Evolutionary conservation across 768 basidiomycete genomes (phyloP), one percentile per base, ranked within the genome.

Genomic region (Hebeloma cylindrosporum): DNA sequence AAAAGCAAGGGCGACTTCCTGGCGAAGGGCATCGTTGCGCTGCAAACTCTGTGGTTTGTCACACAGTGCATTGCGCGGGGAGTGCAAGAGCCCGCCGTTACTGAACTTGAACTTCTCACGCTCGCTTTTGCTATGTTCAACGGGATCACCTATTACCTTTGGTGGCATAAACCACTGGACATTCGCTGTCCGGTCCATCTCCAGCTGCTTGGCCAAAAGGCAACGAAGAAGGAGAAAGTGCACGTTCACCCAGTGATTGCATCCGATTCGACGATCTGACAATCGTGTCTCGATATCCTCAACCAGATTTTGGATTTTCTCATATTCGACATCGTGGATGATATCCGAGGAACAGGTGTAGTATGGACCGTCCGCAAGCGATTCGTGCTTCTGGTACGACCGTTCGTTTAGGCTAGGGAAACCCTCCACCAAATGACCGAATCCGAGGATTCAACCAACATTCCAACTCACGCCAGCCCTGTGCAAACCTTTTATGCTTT

Each of bases 81-180:
- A 11, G 26, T 18, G 1, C 40, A 56, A 23, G 29, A 43, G 11
- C 56, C 69, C 3, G 48, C 59, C 3, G 21, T 65, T 14, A 66
- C 63, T 3, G 56, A 62, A 23, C 57, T 71, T 8, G 67, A 73
- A 44, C 46, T 68, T 17, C 43, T 60, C 13, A 70, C 70, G 1
- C 17, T 68, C 23, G 63, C 62, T 1, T 65, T 64, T 26, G 62
- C 58, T 7, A 37, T 57, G 3, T 48, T 68, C 23, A 67, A 61
- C 33, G 44, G 55, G 4, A 44, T 57, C 9, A 60, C 53, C 13
- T 70, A 66, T 48, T 28, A 40, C 3, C 34, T 65, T 3, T 71
- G 71, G 70, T 70, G 64, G 68, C 30, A 59, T 16, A 72, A 72
- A 48, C 71, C 69, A 2, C 52, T 62, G 5, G 60, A 65, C 45